A percentile compares a stretch with the other conserved stretches of the same genome.
Evolutionary conservation across 768 basidiomycete genomes (phyloP).

Genomic region (Tricholoma bakamatsutake): DNA sequence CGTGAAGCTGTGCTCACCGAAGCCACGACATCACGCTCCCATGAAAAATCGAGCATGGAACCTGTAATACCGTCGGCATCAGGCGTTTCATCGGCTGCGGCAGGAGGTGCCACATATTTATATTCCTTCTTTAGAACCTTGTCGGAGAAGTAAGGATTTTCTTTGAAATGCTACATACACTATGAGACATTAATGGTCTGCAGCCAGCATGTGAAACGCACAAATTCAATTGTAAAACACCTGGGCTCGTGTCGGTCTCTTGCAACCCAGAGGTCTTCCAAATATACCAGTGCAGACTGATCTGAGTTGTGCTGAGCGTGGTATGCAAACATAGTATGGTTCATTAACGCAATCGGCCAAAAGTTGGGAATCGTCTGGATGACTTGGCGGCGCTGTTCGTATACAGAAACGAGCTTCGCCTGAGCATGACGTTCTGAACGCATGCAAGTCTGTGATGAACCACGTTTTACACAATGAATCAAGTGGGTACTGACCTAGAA

Average conservation of each 20-base stretch:
- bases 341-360: slow-evolving; percentile 84
- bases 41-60: slow-evolving; percentile 75
- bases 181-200: background rate
- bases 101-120: slow-evolving; percentile 56
- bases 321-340: slow-evolving; percentile 55
- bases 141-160: slow-evolving; percentile 81
- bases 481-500: slow-evolving; percentile 50
- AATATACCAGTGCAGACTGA: slow-evolving; percentile 73
- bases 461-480: background rate
- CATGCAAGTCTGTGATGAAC: background rate
- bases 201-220: slow-evolving; percentile 36
- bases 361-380: slow-evolving; percentile 68
- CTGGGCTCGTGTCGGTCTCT: slow-evolving; percentile 71
- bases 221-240: slow-evolving; percentile 85
- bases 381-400: slow-evolving; percentile 63
- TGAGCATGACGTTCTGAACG: slow-evolving; percentile 59
- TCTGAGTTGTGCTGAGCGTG: slow-evolving; percentile 72
- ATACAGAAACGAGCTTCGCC: slow-evolving; percentile 51
- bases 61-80: slow-evolving; percentile 73
- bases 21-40: slow-evolving; percentile 67
- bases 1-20: slow-evolving; percentile 38
- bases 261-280: slow-evolving; percentile 81
- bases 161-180: slow-evolving; percentile 66
- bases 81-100: slow-evolving; percentile 47
- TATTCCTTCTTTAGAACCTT: slow-evolving; percentile 76